A percentile compares a stretch with the other conserved stretches of the same genome.
phyloP scores from a whole-genome alignment of 164 flowering plant species.

The Stephania japonica region DNA sequence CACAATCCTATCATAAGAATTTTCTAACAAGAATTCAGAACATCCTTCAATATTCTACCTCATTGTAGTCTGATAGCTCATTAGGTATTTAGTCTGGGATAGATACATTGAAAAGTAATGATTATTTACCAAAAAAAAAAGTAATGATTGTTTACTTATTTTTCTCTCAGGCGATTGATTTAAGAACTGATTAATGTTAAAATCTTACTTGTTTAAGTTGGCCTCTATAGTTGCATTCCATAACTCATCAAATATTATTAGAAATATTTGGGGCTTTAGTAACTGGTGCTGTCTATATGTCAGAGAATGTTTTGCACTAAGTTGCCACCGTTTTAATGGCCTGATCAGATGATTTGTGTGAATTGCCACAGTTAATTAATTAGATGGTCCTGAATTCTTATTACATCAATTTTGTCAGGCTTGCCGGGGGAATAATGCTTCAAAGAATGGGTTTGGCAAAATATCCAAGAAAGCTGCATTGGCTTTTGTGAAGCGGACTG shows the following conservation, averaged over 20 bases:
- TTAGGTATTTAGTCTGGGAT: no score
- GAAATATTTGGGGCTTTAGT: no score
- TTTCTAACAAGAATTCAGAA: not conserved
- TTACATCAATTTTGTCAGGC: constrained; percentile 33
- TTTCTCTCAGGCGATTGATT: not conserved
- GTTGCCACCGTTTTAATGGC: not conserved
- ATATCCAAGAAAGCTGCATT: constrained; percentile 61
- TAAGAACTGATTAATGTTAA: not conserved
- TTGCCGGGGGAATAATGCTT: constrained; percentile 40
- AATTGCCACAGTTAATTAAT: no score
- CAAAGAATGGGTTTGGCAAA: constrained; percentile 42
- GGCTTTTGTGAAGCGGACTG: constrained; percentile 62
- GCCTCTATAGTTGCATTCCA: not conserved
- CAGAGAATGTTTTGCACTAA: no score
- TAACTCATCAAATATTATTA: no score
- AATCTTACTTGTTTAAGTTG: not conserved
- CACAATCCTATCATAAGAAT: no score
- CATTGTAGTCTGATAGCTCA: not conserved
- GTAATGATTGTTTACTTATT: not conserved
- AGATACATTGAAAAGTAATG: not conserved
- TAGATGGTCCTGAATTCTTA: not conserved
- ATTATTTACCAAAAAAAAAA: not conserved
- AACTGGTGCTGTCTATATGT: no score
- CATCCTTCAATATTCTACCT: not conserved
- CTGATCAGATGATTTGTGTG: not conserved